Percentiles rank a stretch among this genome's conserved stretches.
phyloP scores from a whole-genome alignment of 108 stramenopile genomes.

The Epithemia pelagica region DNA sequence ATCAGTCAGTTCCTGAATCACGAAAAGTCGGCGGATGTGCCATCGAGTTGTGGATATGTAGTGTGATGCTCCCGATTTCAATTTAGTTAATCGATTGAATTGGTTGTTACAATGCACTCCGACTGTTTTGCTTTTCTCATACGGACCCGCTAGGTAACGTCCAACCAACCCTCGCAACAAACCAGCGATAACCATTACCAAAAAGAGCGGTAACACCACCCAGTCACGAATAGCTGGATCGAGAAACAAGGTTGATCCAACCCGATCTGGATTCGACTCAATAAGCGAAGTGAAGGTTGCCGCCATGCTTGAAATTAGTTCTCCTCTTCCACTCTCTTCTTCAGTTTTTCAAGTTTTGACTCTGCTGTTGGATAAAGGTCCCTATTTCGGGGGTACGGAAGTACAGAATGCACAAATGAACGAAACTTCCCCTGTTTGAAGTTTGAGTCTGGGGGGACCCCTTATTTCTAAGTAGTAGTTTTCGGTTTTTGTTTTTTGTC shows the following conservation, averaged over 20 bases:
- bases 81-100: constrained; percentile 24
- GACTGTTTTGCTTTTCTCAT: constrained; percentile 17
- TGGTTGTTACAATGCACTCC: constrained; percentile 28
- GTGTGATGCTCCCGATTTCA: constrained; percentile 44
- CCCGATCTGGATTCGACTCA: neutral
- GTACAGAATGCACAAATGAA: too few relatives aligned
- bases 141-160: constrained; percentile 49
- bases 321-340: too few relatives aligned
- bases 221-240: constrained; percentile 77
- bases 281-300: neutral
- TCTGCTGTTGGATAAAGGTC: too few relatives aligned
- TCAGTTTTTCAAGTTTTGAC: too few relatives aligned
- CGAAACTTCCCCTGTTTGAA: too few relatives aligned
- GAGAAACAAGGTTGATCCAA: constrained; percentile 36
- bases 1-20: constrained; percentile 22
- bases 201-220: constrained; percentile 77
- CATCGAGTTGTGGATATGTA: constrained; percentile 40
- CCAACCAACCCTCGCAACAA: constrained; percentile 54
- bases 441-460: too few relatives aligned
- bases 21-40: constrained; percentile 32
- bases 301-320: neutral
- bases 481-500: too few relatives aligned
- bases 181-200: constrained; percentile 75
- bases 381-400: too few relatives aligned
- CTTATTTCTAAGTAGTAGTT: too few relatives aligned